Conservation (phyloP, 2,329 filamentous ascomycete genomes). For the Aureobasidium sp. region DNA sequence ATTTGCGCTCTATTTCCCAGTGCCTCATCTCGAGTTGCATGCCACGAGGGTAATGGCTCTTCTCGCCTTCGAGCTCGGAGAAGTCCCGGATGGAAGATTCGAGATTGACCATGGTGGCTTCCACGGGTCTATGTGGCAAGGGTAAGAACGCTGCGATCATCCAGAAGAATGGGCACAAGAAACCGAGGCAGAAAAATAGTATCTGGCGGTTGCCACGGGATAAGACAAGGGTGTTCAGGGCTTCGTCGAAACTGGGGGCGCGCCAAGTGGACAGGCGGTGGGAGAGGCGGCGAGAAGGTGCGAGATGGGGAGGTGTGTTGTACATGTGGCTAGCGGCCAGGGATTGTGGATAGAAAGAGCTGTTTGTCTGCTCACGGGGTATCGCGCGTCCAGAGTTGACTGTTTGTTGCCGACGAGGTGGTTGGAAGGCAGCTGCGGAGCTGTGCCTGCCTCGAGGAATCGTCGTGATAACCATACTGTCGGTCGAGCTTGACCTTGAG, state of each 20-base stretch:
- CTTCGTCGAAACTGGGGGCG: slow-evolving; percentile 28
- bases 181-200: slow-evolving; percentile 29
- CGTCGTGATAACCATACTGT: slow-evolving; percentile 16
- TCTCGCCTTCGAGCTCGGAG: slow-evolving; percentile 6
- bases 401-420: neutral
- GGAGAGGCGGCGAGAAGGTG: slow-evolving; percentile 20
- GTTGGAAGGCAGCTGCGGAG: neutral
- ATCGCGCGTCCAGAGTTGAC: neutral
- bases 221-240: slow-evolving; percentile 25
- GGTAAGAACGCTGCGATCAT: slow-evolving; percentile 29
- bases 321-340: slow-evolving; percentile 16
- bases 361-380: slow-evolving; percentile 7
- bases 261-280: slow-evolving; percentile 25
- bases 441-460: slow-evolving; percentile 6
- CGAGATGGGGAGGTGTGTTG: slow-evolving; percentile 22
- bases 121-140: slow-evolving; percentile 23
- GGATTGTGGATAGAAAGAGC: neutral
- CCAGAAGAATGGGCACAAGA: slow-evolving; percentile 29
- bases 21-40: slow-evolving; percentile 9
- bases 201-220: slow-evolving; percentile 29
- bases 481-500: neutral
- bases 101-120: slow-evolving; percentile 21
- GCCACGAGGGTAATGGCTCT: neutral
- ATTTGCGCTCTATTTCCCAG: slow-evolving; percentile 27
- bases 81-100: neutral